These are phyloP conservation scores for Osmanthus fragrans DNA, from an alignment of 257 asterid genomes.

Conservation along the genomic window DNA sequence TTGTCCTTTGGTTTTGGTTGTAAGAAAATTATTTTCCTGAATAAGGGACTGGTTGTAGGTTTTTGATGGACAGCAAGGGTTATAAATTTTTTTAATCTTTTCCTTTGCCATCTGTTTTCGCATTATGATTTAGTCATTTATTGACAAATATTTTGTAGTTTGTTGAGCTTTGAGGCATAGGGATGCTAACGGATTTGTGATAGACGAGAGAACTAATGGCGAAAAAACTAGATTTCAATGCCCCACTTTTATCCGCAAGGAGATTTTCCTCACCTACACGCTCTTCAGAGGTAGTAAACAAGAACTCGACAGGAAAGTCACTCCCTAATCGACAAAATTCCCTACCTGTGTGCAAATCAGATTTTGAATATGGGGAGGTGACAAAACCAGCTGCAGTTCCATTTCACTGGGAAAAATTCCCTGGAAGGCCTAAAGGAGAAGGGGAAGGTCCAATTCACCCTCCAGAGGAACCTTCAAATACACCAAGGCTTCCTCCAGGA, in stretches of 20 bases:
- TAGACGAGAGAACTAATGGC: conserved; percentile 45
- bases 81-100: background rate
- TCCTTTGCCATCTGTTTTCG: background rate
- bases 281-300: conserved; percentile 42
- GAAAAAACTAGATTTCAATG: conserved; percentile 70
- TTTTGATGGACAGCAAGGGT: background rate
- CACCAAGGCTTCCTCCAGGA: conserved; percentile 76
- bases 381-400: conserved; percentile 85
- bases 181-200: conserved; percentile 3
- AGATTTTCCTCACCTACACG: conserved; percentile 50
- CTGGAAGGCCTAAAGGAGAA: conserved; percentile 71
- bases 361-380: conserved; percentile 49
- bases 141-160: conserved; percentile 21
- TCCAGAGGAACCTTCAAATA: conserved; percentile 48
- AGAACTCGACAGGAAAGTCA: conserved; percentile 35
- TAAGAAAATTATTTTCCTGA: background rate
- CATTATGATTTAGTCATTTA: background rate
- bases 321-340: conserved; percentile 48
- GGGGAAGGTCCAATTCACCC: conserved; percentile 32
- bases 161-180: conserved; percentile 16
- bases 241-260: conserved; percentile 80
- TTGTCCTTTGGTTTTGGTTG: background rate
- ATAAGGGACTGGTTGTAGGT: background rate
- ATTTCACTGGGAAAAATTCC: conserved; percentile 80
- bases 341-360: conserved; percentile 39